Evolutionary conservation across 306 rosid species (phyloP), one percentile per base, ranked within the genome.

Genomic region (Dalbergia oliveri): DNA sequence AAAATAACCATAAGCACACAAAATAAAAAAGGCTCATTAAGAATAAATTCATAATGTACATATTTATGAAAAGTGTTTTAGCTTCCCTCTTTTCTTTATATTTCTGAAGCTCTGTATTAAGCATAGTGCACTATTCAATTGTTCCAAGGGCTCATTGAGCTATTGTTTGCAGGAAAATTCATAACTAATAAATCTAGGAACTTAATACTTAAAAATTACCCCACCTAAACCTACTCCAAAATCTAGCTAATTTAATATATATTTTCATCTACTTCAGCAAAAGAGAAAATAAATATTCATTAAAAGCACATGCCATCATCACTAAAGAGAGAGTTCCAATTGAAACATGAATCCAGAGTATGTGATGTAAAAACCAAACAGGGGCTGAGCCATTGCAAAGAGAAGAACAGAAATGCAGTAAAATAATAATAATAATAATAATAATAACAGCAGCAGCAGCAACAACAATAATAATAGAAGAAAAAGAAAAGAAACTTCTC

Each of bases 21-120:
- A 54, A 4, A 54, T 6, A 8, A 8, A 15, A 54, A 47, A 76
- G 70, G 41, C 10, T 57, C 43, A 31, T 45, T 64, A 66, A 56
- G 43, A 76, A 59, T 75, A 23, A 67, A n/a, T 60, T 67, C 7
- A 83, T 58, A 73, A 72, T 62, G 61, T 63, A 77, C 80, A 61
- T 41, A 62, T 72, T 35, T 64, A 68, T 12, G 41, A 50, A 51
- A 59, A 50, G 34, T 33, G 11, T 34, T 54, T 64, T 66, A 58
- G 41, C 51, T 76, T 59, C 67, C 56, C 61, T 8, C 75, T 44
- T 44, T 39, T 8, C 75, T 54, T 58, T 23, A 45, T 41, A 35
- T 70, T 43, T 80, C 66, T 34, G n/a, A 72, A 64, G 34, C 57
- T 72, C 47, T 13, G 26, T 13, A 66, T 39, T 47, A 63, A 31